phyloP scores from a whole-genome alignment of 176 grass and related monocot species.

The Neostapfia colusana region DNA sequence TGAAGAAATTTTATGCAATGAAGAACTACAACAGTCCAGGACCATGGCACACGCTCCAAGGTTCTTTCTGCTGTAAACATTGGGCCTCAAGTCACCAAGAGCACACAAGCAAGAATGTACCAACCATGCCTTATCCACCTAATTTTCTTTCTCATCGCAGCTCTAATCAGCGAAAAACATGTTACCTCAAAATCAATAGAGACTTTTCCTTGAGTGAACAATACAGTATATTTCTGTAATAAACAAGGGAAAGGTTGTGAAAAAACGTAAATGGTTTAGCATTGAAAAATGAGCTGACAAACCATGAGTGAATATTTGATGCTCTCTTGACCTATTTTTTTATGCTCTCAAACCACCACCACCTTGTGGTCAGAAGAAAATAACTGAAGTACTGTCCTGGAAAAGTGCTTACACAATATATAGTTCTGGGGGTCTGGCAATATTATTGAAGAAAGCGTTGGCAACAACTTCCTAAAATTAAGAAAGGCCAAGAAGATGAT shows the following conservation, averaged over 20 bases:
- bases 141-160: not conserved
- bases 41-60: not conserved
- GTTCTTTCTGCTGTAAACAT: not conserved
- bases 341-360: not conserved
- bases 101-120: not conserved
- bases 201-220: not conserved
- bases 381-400: not conserved
- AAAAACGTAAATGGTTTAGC: not conserved
- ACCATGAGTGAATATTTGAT: not conserved
- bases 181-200: not conserved
- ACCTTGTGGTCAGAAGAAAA: not conserved
- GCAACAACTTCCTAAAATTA: not conserved
- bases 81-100: not conserved
- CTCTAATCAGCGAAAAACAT: not conserved
- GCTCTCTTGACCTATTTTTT: not conserved
- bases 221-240: not conserved
- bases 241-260: not conserved
- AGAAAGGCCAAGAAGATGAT: not conserved
- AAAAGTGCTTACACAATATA: not conserved
- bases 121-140: not conserved
- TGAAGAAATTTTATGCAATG: not conserved
- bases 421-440: not conserved
- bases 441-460: not conserved
- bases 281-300: not conserved
- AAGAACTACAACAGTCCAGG: not conserved